These are phyloP conservation scores for Sporopachydermia lactativora DNA, from an alignment of 805 yeast genomes.

Conservation along the genomic window DNA sequence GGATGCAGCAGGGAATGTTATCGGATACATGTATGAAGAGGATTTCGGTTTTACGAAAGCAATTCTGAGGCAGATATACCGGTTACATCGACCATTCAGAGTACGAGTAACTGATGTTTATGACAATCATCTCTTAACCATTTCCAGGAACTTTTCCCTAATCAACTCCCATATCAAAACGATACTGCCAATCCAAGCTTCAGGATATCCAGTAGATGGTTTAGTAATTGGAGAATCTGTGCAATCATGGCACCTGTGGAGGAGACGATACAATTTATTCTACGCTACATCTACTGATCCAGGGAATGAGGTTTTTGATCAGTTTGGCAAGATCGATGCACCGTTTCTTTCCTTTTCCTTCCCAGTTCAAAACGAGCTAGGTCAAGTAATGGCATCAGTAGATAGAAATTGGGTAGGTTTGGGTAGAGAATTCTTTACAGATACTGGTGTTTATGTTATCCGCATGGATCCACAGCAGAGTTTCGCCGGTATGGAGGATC, in stretches of 20 bases:
- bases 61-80: slow-evolving; percentile 69
- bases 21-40: slow-evolving; percentile 76
- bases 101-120: slow-evolving; percentile 56
- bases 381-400: slow-evolving; percentile 55
- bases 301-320: slow-evolving; percentile 36
- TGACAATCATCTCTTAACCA: slow-evolving; percentile 47
- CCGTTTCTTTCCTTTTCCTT: slow-evolving; percentile 80
- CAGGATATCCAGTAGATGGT: slow-evolving; percentile 28
- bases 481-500: slow-evolving; percentile 40
- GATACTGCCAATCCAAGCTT: slow-evolving; percentile 35
- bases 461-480: slow-evolving; percentile 60
- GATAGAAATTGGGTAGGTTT: slow-evolving; percentile 94
- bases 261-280: slow-evolving; percentile 77
- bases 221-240: slow-evolving; percentile 66
- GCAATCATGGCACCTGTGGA: slow-evolving; percentile 93
- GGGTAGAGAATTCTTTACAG: slow-evolving; percentile 86
- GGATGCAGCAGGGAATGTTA: slow-evolving; percentile 56
- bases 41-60: slow-evolving; percentile 57
- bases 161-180: slow-evolving; percentile 82
- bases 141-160: slow-evolving; percentile 72
- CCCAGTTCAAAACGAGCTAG: slow-evolving; percentile 49
- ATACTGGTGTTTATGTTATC: slow-evolving; percentile 82
- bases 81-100: slow-evolving; percentile 75
- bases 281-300: slow-evolving; percentile 22
- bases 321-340: slow-evolving; percentile 80